These are phyloP conservation scores for Plasmodium vivax DNA, from an alignment of 169 alveolate species.

Conservation along the genomic window DNA sequence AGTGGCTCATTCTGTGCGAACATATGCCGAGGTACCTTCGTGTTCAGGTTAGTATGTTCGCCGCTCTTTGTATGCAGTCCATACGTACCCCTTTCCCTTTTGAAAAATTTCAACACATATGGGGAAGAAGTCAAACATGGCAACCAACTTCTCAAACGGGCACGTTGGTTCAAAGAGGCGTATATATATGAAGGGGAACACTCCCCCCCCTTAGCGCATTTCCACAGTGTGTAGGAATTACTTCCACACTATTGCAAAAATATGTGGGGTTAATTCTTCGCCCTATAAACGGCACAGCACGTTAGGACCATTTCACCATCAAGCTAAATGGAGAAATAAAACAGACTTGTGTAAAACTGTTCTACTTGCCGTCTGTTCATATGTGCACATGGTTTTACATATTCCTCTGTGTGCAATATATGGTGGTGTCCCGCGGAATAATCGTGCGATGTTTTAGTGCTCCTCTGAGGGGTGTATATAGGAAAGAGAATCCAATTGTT, in stretches of 20 bases:
- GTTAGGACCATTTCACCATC: background rate
- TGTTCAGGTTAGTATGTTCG: background rate
- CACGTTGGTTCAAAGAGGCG: background rate
- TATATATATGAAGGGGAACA: background rate
- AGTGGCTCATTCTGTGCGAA: background rate
- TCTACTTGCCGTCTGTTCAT: background rate
- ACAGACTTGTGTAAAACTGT: background rate
- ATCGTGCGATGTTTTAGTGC: background rate
- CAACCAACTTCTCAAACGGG: background rate
- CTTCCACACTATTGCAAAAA: background rate
- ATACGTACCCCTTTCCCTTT: background rate
- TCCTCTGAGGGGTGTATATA: background rate
- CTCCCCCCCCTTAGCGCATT: background rate
- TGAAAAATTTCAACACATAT: background rate
- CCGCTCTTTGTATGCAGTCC: background rate
- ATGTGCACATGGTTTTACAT: background rate
- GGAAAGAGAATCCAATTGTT: background rate
- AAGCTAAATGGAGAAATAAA: background rate
- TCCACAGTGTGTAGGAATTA: background rate
- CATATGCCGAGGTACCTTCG: background rate
- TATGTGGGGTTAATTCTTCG: background rate
- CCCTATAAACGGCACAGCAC: background rate
- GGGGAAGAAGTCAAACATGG: background rate
- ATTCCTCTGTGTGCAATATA: background rate
- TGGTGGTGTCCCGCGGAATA: background rate